A percentile compares a stretch with the other conserved stretches of the same genome.
These are phyloP conservation scores for Gracilaria vermiculophylla DNA, from an alignment of 23 red algal genomes.

Conservation along the genomic window DNA sequence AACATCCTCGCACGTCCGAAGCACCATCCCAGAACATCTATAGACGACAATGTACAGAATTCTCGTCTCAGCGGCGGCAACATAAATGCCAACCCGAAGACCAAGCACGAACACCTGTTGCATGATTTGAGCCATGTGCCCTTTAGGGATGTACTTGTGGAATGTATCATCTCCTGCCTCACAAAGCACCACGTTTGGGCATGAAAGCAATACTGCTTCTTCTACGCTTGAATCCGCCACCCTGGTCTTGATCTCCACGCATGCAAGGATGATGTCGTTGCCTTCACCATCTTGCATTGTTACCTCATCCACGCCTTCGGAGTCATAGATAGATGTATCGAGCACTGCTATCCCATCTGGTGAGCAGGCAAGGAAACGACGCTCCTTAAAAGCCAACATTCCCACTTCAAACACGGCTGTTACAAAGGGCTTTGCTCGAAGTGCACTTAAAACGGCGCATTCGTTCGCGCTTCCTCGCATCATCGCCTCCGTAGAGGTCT, in stretches of 20 bases:
- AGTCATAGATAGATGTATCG: neutral
- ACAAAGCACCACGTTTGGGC: neutral
- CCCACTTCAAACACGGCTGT: neutral
- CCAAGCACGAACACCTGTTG: neutral
- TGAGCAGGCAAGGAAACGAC: neutral
- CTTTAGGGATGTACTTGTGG: neutral
- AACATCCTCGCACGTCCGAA: neutral
- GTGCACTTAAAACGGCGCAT: neutral
- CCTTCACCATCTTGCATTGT: neutral
- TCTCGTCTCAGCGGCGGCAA: conserved; percentile 4
- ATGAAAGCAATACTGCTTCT: neutral
- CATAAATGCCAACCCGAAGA: neutral
- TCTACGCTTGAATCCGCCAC: neutral
- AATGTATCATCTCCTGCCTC: neutral
- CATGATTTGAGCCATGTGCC: neutral
- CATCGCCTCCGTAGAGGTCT: conserved; percentile 22
- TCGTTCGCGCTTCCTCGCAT: conserved; percentile 12
- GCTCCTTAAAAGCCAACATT: neutral
- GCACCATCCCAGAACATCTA: neutral
- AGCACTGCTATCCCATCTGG: conserved; percentile 7
- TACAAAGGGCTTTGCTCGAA: neutral
- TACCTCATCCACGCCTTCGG: neutral
- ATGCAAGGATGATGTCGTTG: neutral
- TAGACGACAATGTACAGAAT: neutral
- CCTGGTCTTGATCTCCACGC: neutral